phyloP scores from a whole-genome alignment of 2,329 filamentous ascomycete species.

The Claviceps sp. region DNA sequence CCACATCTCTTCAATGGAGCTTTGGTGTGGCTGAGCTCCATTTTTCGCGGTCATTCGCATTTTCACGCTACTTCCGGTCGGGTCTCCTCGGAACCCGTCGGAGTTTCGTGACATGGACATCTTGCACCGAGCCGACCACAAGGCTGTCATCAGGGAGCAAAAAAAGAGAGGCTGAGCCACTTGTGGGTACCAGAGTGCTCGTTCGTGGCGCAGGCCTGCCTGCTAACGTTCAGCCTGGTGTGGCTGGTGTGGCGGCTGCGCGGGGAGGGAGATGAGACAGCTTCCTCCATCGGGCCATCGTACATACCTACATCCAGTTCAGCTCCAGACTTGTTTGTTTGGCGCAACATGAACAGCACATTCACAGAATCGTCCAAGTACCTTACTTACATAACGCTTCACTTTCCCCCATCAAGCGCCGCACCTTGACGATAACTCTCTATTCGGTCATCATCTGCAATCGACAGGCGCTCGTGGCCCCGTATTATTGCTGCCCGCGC shows the following conservation, averaged over 20 bases:
- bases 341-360: background rate
- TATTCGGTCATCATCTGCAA: background rate
- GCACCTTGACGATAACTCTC: background rate
- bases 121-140: background rate
- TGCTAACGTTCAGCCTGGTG: background rate
- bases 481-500: background rate
- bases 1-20: slow-evolving; percentile 4
- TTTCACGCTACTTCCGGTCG: slow-evolving; percentile 8
- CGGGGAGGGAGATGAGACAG: background rate
- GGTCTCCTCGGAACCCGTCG: slow-evolving; percentile 18
- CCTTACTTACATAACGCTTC: background rate
- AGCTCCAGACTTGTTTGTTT: background rate
- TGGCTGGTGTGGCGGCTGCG: background rate
- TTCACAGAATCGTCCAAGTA: background rate
- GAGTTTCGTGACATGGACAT: slow-evolving; percentile 9
- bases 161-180: background rate
- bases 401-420: too few species aligned
- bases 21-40: slow-evolving; percentile 8
- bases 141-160: background rate
- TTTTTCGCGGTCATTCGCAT: slow-evolving; percentile 7
- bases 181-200: background rate
- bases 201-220: slow-evolving; percentile 4
- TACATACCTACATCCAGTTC: background rate
- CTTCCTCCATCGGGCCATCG: too few species aligned
- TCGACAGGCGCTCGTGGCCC: background rate